These are phyloP conservation scores for Thraustochytrium sp. DNA, from an alignment of 352 stramenopile species.

Conservation along the genomic window DNA sequence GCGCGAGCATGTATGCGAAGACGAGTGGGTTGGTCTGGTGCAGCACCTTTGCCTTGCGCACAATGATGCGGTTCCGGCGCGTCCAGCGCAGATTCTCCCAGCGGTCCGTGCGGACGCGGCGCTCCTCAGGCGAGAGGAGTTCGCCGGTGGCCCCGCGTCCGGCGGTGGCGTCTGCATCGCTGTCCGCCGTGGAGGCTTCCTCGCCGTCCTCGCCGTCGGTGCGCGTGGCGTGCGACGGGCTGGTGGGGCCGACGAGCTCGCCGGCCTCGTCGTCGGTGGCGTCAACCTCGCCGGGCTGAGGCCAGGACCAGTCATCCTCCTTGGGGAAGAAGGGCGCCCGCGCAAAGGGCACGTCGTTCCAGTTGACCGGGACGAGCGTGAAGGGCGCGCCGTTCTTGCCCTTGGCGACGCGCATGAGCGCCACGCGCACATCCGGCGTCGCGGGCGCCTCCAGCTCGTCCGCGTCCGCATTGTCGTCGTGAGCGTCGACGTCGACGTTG, in stretches of 20 bases:
- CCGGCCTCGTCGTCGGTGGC: conserved; percentile 4
- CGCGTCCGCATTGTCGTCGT: background rate
- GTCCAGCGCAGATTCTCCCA: background rate
- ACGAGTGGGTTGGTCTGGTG: background rate
- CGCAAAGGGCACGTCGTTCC: background rate
- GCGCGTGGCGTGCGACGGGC: too few relatives aligned
- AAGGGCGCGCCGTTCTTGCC: conserved; percentile 24
- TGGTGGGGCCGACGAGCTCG: background rate
- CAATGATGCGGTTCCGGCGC: background rate
- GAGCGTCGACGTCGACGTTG: background rate
- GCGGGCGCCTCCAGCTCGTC: background rate
- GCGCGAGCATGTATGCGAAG: background rate
- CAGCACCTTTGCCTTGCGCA: background rate
- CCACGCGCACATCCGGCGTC: background rate
- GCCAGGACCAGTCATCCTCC: conserved; percentile 11
- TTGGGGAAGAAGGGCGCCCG: background rate
- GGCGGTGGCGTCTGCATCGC: too few relatives aligned
- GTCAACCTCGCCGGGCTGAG: background rate
- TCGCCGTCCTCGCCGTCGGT: too few relatives aligned
- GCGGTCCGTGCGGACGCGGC: background rate
- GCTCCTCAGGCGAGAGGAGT: too few relatives aligned
- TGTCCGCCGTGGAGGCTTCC: too few relatives aligned
- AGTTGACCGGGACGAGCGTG: background rate
- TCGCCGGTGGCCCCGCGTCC: too few relatives aligned
- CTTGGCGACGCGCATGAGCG: background rate